Percentiles rank a stretch among this genome's conserved stretches.
Evolutionary conservation across 352 stramenopile species (phyloP).

Genomic region (Phytophthora palmivora): DNA sequence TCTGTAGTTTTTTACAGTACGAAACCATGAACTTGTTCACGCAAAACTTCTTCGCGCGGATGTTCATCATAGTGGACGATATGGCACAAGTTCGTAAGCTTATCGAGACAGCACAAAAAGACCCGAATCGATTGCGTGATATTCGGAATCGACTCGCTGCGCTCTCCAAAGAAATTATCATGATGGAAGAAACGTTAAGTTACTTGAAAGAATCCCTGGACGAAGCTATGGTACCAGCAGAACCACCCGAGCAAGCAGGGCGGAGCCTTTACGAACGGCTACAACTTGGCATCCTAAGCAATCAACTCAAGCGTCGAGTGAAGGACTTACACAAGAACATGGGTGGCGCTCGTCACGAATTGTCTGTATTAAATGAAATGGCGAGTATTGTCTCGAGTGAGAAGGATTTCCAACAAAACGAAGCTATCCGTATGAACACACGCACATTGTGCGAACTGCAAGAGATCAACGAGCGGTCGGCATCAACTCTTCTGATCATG

Average conservation of each 20-base stretch:
- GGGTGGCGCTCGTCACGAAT: conserved; percentile 87
- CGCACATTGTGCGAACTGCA: conserved; percentile 91
- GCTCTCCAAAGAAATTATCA: conserved; percentile 94
- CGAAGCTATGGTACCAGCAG: conserved; percentile 94
- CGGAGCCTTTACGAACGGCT: conserved; percentile 95
- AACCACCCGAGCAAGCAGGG: conserved; percentile 94
- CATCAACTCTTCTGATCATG: conserved; percentile 91
- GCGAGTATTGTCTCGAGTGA: conserved; percentile 90
- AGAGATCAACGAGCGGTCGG: conserved; percentile 84
- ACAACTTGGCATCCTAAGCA: conserved; percentile 88
- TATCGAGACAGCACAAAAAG: conserved; percentile 89
- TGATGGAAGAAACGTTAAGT: conserved; percentile 96
- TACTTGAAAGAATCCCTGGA: conserved; percentile 97
- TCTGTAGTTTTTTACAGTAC: conserved; percentile 97
- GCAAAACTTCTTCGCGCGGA: conserved; percentile 97
- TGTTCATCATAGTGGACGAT: conserved; percentile 97
- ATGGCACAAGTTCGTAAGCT: conserved; percentile 93
- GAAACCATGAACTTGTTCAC: conserved; percentile 98
- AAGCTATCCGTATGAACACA: conserved; percentile 91
- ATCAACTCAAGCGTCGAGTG: conserved; percentile 93
- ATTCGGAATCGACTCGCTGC: conserved; percentile 91
- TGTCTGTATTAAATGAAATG: conserved; percentile 94
- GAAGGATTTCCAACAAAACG: conserved; percentile 91
- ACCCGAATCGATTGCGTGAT: conserved; percentile 90
- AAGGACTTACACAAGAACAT: conserved; percentile 97